These are phyloP conservation scores for Neonectria ditissima DNA, from an alignment of 2,329 filamentous ascomycete species.

Conservation along the genomic window DNA sequence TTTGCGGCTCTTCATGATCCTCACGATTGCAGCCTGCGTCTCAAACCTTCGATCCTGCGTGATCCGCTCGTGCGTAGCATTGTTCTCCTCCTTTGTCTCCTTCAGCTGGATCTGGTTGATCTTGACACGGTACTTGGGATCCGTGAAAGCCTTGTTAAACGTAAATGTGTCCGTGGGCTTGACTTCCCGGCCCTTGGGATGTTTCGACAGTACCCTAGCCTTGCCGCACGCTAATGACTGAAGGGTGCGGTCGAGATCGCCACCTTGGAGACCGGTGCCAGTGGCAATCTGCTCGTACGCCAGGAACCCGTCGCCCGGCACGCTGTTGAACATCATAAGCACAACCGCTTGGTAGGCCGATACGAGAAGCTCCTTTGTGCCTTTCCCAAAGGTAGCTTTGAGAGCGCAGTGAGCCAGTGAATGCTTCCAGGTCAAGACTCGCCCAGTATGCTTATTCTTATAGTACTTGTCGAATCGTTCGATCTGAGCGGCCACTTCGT, in stretches of 20 bases:
- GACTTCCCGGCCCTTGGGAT: conserved; percentile 87
- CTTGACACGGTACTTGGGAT: conserved; percentile 91
- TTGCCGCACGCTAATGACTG: conserved; percentile 96
- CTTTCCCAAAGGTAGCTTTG: conserved; percentile 82
- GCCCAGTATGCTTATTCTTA: conserved; percentile 87
- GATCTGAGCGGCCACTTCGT: conserved; percentile 79
- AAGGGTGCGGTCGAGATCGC: conserved; percentile 87
- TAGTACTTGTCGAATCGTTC: conserved; percentile 88
- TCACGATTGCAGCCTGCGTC: conserved; percentile 95
- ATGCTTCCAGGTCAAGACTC: conserved; percentile 92
- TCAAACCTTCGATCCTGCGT: conserved; percentile 93
- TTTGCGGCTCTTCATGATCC: conserved; percentile 97
- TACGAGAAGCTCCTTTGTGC: conserved; percentile 88
- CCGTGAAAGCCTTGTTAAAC: conserved; percentile 80
- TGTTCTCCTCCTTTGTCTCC: conserved; percentile 95
- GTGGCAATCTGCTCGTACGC: conserved; percentile 81
- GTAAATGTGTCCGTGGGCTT: conserved; percentile 83
- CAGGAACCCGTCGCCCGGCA: conserved; percentile 69
- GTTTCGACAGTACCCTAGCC: conserved; percentile 84
- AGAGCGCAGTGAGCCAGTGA: conserved; percentile 91
- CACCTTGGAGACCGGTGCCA: conserved; percentile 78
- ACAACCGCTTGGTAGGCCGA: conserved; percentile 94
- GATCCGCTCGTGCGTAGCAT: conserved; percentile 91
- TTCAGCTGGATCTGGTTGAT: conserved; percentile 99
- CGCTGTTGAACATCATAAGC: conserved; percentile 87